Conservation (phyloP, 495 filamentous ascomycete genomes). For the Tuber microsphaerosporum region DNA sequence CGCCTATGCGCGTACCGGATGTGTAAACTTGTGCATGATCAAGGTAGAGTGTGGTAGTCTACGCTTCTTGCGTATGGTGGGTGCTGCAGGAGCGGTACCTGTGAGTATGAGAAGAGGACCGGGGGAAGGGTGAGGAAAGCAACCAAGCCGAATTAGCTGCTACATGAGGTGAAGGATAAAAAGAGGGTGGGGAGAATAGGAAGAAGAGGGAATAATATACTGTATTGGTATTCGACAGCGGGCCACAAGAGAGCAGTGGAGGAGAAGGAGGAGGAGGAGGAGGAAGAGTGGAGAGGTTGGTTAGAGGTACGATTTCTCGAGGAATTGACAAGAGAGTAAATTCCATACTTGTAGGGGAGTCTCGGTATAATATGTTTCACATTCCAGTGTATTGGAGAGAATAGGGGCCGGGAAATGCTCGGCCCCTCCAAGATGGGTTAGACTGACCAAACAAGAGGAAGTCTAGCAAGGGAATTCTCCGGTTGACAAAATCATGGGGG, state of each 20-base stretch:
- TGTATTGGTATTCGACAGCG: neutral
- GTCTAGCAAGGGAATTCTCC: neutral
- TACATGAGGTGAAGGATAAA: neutral
- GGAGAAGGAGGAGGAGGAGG: neutral
- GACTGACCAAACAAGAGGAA: neutral
- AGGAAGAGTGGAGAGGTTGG: neutral
- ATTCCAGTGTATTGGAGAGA: neutral
- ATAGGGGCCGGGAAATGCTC: neutral
- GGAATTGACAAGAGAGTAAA: neutral
- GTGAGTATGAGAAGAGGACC: neutral
- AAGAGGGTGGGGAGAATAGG: neutral
- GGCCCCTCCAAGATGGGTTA: neutral
- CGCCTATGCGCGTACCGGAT: neutral
- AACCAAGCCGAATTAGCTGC: neutral
- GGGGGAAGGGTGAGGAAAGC: neutral
- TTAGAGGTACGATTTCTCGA: neutral
- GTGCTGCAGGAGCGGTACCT: neutral
- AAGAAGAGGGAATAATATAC: constrained; percentile 2
- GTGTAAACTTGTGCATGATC: neutral
- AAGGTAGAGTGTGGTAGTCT: neutral
- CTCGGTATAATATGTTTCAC: neutral
- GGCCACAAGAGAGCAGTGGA: neutral
- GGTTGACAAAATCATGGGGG: neutral
- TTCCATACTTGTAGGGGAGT: neutral
- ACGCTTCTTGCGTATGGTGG: neutral